Evolutionary conservation across 495 filamentous ascomycete species (phyloP).

Genomic region (Penicillium alfredii): DNA sequence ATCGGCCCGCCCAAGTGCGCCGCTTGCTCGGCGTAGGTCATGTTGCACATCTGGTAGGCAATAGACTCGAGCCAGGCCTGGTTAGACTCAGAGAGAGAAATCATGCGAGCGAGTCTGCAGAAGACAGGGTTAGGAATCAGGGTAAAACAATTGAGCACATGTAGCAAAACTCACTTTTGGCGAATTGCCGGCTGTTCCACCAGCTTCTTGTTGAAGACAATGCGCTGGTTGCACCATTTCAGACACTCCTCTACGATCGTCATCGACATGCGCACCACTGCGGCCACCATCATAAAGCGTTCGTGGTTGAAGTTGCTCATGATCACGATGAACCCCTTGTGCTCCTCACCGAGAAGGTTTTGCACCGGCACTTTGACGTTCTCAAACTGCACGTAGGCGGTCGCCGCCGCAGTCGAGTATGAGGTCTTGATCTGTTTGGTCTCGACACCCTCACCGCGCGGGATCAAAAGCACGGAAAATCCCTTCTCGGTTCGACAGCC

Average conservation of each 20-base stretch:
- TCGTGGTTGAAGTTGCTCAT: constrained; percentile 85
- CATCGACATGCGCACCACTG: constrained; percentile 57
- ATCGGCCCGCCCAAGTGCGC: constrained; percentile 73
- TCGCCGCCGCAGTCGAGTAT: constrained; percentile 75
- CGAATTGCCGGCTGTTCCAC: constrained; percentile 82
- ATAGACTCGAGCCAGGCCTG: constrained; percentile 83
- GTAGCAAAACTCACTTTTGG: constrained; percentile 58
- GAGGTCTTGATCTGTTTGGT: constrained; percentile 79
- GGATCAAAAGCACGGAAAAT: constrained; percentile 70
- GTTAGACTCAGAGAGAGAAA: constrained; percentile 70
- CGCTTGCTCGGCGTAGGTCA: constrained; percentile 75
- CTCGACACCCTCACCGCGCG: constrained; percentile 62
- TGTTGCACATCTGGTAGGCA: constrained; percentile 82
- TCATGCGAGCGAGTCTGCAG: constrained; percentile 72
- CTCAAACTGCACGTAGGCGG: constrained; percentile 76
- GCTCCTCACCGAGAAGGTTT: constrained; percentile 74
- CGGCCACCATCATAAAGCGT: constrained; percentile 65
- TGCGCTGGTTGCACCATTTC: constrained; percentile 83
- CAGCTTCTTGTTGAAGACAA: constrained; percentile 78
- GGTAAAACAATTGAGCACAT: no score
- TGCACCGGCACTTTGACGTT: constrained; percentile 79
- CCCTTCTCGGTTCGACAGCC: constrained; percentile 80
- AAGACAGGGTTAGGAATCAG: constrained; percentile 9
- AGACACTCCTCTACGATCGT: constrained; percentile 77
- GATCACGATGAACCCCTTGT: constrained; percentile 87